These are phyloP conservation scores for Cucurbita argyrosperma DNA, from an alignment of 306 rosid species.

Conservation along the genomic window DNA sequence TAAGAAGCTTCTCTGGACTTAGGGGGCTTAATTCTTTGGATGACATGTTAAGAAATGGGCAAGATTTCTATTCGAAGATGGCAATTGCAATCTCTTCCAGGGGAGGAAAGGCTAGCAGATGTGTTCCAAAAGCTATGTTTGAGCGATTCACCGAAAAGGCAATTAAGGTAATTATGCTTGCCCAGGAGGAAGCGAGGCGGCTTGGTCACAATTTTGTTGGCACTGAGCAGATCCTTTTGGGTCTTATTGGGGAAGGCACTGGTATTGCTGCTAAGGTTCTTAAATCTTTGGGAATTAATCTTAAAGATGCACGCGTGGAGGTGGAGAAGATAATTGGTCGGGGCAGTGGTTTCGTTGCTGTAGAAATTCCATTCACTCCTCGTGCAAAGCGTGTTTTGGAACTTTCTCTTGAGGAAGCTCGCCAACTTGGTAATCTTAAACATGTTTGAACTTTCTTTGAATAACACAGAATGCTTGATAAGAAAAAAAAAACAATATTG, in stretches of 20 bases:
- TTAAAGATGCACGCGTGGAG: constrained; percentile 95
- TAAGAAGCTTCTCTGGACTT: constrained; percentile 56
- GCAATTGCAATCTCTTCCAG: constrained; percentile 30
- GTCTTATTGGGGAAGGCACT: constrained; percentile 96
- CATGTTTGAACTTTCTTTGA: too few species aligned
- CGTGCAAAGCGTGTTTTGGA: constrained; percentile 97
- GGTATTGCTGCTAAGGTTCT: constrained; percentile 97
- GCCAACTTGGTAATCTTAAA: constrained; percentile 65
- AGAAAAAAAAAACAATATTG: not conserved
- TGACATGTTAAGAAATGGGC: constrained; percentile 33
- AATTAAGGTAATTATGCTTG: constrained; percentile 90
- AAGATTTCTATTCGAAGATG: constrained; percentile 47
- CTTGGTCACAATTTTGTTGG: constrained; percentile 99
- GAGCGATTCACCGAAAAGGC: constrained; percentile 98
- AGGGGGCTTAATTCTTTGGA: constrained; percentile 54
- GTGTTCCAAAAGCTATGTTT: constrained; percentile 79
- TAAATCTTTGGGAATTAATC: constrained; percentile 92
- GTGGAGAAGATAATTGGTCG: constrained; percentile 99
- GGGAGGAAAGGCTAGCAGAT: constrained; percentile 44
- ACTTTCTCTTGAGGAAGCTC: constrained; percentile 94
- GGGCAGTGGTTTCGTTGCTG: constrained; percentile 96
- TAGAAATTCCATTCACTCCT: constrained; percentile 96
- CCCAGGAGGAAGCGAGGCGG: constrained; percentile 97
- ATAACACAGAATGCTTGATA: not conserved
- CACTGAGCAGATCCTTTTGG: constrained; percentile 94